Evolutionary conservation across 257 asterid species (phyloP), one percentile per base, ranked within the genome.

Genomic region (Ballota nigra): DNA sequence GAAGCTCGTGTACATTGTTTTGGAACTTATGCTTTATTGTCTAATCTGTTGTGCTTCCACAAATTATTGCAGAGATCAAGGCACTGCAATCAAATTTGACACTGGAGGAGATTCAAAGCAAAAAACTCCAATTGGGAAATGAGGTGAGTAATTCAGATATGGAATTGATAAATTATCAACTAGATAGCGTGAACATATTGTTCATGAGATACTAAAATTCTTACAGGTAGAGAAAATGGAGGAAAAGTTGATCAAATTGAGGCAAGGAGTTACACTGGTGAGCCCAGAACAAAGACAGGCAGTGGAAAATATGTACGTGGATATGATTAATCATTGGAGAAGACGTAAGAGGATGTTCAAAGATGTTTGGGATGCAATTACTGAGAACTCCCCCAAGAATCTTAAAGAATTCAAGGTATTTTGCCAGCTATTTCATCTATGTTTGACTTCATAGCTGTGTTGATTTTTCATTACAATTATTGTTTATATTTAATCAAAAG

Each of bases 301-400:
- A 67, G 92, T 89, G 69, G 94, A 87, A 68, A 83, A 80, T 64
- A 57, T 72, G 73, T 92, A 78, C 72, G 67, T 51, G 6, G 88
- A 86, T 23, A 76, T 76, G 76, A 61, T 86, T 20, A 89, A 69
- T 75, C 98, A 92, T 49, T 89, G 99, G 99, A 86, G 85, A 83
- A 87, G 69, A 73, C 93, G 97, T 53, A 95, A 95, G 89, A 86
- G 97, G 78, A 95, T 92, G 98, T 95, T 83, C 81, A 92, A 76
- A 81, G 99, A 89, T 71, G 26, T 92, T 18, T 95, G 99, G 99
- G 94, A 88, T 76, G 93, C 96, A 68, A 89, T 95, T 43, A 95
- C 98, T 4, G 97, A 92, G 78, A 95, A 89, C 75, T 94, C 97
- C 12, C 97, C 99, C 12, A 94, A 94, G 82, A 87, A 88, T 75